Conservation (phyloP, 805 yeast genomes). For the Ogataea nakhonphanomensis region DNA sequence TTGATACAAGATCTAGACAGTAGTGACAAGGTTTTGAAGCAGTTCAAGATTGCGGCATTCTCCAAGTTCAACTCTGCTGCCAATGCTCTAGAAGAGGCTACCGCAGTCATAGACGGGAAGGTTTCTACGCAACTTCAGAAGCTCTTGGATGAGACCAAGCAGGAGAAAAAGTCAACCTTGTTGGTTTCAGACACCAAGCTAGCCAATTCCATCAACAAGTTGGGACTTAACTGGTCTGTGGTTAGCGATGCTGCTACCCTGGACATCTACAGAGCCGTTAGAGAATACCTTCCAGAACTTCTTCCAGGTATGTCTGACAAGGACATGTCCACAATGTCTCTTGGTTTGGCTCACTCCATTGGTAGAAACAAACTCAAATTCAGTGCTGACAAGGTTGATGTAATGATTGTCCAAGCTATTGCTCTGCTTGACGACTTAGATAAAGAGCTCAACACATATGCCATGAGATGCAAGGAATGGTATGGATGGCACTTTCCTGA, state of each 20-base stretch:
- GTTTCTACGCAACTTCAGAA: constrained; percentile 81
- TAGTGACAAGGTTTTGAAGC: constrained; percentile 81
- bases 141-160: constrained; percentile 69
- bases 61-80: constrained; percentile 94
- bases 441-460: constrained; percentile 95
- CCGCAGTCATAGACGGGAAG: constrained; percentile 87
- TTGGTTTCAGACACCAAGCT: constrained; percentile 93
- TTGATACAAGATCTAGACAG: constrained; percentile 74
- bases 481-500: constrained; percentile 99
- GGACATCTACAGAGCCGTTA: constrained; percentile 92
- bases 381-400: constrained; percentile 97
- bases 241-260: constrained; percentile 93
- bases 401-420: constrained; percentile 98
- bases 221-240: constrained; percentile 82
- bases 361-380: constrained; percentile 98
- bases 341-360: constrained; percentile 97
- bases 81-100: constrained; percentile 93
- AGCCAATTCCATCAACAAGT: constrained; percentile 93
- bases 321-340: constrained; percentile 88
- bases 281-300: constrained; percentile 89
- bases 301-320: constrained; percentile 88
- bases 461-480: constrained; percentile 99
- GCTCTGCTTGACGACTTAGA: constrained; percentile 95
- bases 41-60: constrained; percentile 92
- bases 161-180: constrained; percentile 80